Evolutionary conservation across 2,329 filamentous ascomycete species (phyloP).

Genomic region (Cercospora sojina): DNA sequence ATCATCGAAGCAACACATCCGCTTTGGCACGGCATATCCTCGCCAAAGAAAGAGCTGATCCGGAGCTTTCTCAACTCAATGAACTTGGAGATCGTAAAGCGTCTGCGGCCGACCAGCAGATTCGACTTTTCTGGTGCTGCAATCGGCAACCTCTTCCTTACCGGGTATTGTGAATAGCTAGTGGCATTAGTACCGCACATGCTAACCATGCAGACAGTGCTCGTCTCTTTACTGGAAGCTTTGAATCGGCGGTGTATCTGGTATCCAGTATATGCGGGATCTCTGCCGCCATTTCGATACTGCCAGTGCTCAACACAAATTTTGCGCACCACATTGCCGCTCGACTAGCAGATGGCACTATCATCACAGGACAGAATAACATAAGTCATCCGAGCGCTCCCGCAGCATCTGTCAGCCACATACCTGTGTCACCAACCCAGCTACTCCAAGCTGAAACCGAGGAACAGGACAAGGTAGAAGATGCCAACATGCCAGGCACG

Average conservation of each 20-base stretch:
- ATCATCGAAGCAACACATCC: slow-evolving; percentile 79
- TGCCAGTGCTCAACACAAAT: slow-evolving; percentile 91
- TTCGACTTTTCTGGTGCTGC: slow-evolving; percentile 53
- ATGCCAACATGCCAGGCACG: slow-evolving; percentile 78
- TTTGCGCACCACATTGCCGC: slow-evolving; percentile 94
- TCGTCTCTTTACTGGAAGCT: slow-evolving; percentile 84
- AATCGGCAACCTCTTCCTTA: slow-evolving; percentile 54
- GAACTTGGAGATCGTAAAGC: slow-evolving; percentile 52
- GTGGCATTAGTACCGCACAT: slow-evolving; percentile 46
- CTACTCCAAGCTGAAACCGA: slow-evolving; percentile 44
- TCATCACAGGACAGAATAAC: slow-evolving; percentile 88
- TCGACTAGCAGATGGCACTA: slow-evolving; percentile 69
- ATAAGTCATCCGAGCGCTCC: slow-evolving; percentile 80
- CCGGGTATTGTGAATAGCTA: slow-evolving; percentile 38
- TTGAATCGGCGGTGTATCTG: slow-evolving; percentile 89
- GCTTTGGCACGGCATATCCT: slow-evolving; percentile 64
- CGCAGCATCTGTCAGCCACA: slow-evolving; percentile 34
- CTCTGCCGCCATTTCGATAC: slow-evolving; percentile 70
- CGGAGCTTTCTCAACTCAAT: slow-evolving; percentile 52
- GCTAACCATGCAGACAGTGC: slow-evolving; percentile 55
- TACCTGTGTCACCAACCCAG: slow-evolving; percentile 30
- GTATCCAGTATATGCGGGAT: slow-evolving; percentile 85
- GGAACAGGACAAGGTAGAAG: slow-evolving; percentile 67
- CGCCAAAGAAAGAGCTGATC: slow-evolving; percentile 53
- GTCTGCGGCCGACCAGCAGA: slow-evolving; percentile 46